These are phyloP conservation scores for Neurospora sp. DNA, from an alignment of 495 filamentous ascomycete species.

Conservation along the genomic window DNA sequence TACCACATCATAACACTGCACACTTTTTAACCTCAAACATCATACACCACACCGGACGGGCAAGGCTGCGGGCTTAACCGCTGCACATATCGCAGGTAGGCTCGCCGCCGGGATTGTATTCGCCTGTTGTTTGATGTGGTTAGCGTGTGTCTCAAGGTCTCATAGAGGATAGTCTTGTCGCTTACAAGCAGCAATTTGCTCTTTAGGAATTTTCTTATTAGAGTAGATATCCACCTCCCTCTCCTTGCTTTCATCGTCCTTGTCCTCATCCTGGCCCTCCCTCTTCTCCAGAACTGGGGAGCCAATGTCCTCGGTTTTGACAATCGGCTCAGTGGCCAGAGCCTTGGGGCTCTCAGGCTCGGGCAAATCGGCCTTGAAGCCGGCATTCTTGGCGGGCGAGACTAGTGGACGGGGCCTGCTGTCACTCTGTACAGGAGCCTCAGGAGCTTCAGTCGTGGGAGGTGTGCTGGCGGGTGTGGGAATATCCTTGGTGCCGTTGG, in stretches of 20 bases:
- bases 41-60: not conserved
- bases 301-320: slow-evolving; percentile 48
- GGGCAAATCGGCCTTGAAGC: slow-evolving; percentile 56
- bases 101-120: too few relatives aligned
- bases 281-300: slow-evolving; percentile 43
- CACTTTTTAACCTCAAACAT: not conserved
- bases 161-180: not conserved
- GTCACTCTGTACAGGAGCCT: slow-evolving; percentile 21
- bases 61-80: slow-evolving; percentile 35
- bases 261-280: slow-evolving; percentile 42
- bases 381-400: slow-evolving; percentile 36
- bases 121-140: slow-evolving; percentile 20
- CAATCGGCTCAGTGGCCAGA: slow-evolving; percentile 58
- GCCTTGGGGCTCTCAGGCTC: slow-evolving; percentile 70
- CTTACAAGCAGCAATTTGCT: too few relatives aligned
- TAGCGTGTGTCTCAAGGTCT: slow-evolving; percentile 5
- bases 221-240: slow-evolving; percentile 84
- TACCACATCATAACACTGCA: not conserved
- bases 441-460: slow-evolving; percentile 22
- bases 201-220: too few relatives aligned
- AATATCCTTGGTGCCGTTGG: slow-evolving; percentile 40
- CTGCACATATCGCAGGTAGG: slow-evolving; percentile 73
- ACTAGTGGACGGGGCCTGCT: slow-evolving; percentile 33
- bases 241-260: slow-evolving; percentile 51
- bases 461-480: slow-evolving; percentile 52